Evolutionary conservation across 768 basidiomycete species (phyloP), one percentile per base, ranked within the genome.

Genomic region (Suillus plorans): DNA sequence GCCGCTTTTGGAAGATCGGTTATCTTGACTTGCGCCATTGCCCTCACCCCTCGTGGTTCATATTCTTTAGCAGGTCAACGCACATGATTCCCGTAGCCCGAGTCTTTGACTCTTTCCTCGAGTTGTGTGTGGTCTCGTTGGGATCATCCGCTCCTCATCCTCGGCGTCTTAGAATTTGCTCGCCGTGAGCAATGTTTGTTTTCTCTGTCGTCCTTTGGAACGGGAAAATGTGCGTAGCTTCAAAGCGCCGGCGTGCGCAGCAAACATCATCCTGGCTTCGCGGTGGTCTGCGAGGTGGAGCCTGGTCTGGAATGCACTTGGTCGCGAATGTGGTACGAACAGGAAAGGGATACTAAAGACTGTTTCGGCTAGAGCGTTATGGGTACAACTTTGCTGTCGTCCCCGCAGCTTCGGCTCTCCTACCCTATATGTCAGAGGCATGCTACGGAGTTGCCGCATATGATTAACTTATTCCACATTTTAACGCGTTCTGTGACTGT

Each of bases 81-180:
- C 65, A 82, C 80, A 74, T 78, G 78, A 75, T 74, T 75, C 71
- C 66, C 53, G 67, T 72, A 75, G 71, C 75, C 77, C 66, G 79
- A 77, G 83, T 81, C 82, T 70, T 69, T 67, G 82, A 78, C 82
- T 81, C 70, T 73, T 74, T 70, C 76, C 67, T 67, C 2, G 69
- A 64, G 72, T 58, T 50, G 66, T 64, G 72, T 73, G 70, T 56
- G 14, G 62, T 66, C 67, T 61, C 60, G 34, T 5, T 55, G 56
- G 60, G 66, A 56, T 66, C 10, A 60, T 69, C 60, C 65, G 64
- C 69, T 64, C 58, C 73, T 77, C 79, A 78, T 81, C 69, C 80
- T 83, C 84, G 86, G 86, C 73, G 81, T 80, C 73, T 86, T 86
- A 71, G 68, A 69, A 82, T 82, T 71, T 78, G 81, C 78, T 79